phyloP scores from a whole-genome alignment of 257 asterid species.

The Petrea volubilis region DNA sequence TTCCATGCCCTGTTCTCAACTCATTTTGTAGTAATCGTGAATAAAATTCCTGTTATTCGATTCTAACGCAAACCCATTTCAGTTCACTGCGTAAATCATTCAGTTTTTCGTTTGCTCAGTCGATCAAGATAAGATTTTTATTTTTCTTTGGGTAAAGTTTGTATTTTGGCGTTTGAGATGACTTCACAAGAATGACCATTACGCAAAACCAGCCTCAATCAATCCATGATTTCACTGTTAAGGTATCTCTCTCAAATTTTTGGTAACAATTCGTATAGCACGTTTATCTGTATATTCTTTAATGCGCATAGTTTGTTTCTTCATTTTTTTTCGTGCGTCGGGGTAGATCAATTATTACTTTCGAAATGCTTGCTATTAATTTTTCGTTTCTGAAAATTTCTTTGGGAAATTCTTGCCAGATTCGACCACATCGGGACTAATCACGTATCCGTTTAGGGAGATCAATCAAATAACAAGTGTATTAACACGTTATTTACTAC shows the following conservation, averaged over 20 bases:
- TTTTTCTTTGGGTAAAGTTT: neutral
- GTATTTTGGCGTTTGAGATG: slow-evolving; percentile 17
- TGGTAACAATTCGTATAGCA: neutral
- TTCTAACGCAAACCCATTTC: slow-evolving; percentile 31
- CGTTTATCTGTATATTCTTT: neutral
- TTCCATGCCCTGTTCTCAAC: slow-evolving; percentile 20
- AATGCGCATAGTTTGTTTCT: neutral
- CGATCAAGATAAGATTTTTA: slow-evolving; percentile 13
- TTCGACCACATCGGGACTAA: too few relatives aligned
- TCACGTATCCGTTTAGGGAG: too few relatives aligned
- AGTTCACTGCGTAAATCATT: slow-evolving; percentile 11
- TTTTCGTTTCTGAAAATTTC: neutral
- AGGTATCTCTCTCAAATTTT: slow-evolving; percentile 43
- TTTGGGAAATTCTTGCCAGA: neutral
- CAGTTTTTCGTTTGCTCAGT: neutral
- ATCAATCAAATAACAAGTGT: too few relatives aligned
- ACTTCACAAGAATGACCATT: slow-evolving; percentile 53
- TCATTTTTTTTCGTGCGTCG: neutral
- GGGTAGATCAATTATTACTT: neutral
- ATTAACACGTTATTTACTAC: too few relatives aligned
- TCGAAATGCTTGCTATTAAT: neutral
- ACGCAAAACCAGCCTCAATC: slow-evolving; percentile 67
- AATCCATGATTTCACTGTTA: slow-evolving; percentile 79
- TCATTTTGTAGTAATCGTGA: neutral
- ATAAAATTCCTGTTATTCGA: slow-evolving; percentile 8